phyloP scores from a whole-genome alignment of 495 filamentous ascomycete species.

The Bryoglossum gracile region DNA sequence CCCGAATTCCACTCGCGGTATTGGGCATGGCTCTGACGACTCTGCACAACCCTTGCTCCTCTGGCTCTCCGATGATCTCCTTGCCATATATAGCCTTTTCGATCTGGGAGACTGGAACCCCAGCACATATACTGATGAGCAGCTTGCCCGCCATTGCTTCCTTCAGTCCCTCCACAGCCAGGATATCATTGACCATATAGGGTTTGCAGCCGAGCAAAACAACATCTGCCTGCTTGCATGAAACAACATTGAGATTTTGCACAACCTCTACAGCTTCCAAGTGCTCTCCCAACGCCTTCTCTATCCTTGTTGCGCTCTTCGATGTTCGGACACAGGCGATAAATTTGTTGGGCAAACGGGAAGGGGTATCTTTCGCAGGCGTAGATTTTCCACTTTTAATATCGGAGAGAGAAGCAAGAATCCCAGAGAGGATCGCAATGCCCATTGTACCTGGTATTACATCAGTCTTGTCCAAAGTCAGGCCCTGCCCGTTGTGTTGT shows the following conservation, averaged over 20 bases:
- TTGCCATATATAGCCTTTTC: conserved; percentile 48
- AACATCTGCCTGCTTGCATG: conserved; percentile 18
- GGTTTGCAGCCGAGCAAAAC: conserved; percentile 75
- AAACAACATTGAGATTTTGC: conserved; percentile 21
- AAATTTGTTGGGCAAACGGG: conserved; percentile 60
- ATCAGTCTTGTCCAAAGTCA: background rate
- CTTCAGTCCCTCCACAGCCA: conserved; percentile 56
- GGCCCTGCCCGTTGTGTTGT: background rate
- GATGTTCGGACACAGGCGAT: conserved; percentile 65
- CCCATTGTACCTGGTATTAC: conserved; percentile 63
- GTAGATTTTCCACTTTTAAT: conserved; percentile 43
- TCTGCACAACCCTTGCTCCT: conserved; percentile 35
- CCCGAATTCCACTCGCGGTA: conserved; percentile 59
- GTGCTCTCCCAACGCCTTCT: conserved; percentile 47
- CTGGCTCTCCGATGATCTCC: conserved; percentile 28
- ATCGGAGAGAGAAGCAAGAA: conserved; percentile 57
- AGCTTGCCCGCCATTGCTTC: conserved; percentile 70
- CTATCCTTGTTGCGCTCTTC: conserved; percentile 56
- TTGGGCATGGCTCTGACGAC: conserved; percentile 77
- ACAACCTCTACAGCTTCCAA: conserved; percentile 35
- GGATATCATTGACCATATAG: conserved; percentile 57
- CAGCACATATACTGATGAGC: conserved; percentile 77
- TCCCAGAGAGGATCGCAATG: conserved; percentile 74
- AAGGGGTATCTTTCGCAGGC: conserved; percentile 41
- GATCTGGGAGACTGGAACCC: conserved; percentile 62